Evolutionary conservation across 306 rosid species (phyloP), one percentile per base, ranked within the genome.

Genomic region (Fragaria vesca): DNA sequence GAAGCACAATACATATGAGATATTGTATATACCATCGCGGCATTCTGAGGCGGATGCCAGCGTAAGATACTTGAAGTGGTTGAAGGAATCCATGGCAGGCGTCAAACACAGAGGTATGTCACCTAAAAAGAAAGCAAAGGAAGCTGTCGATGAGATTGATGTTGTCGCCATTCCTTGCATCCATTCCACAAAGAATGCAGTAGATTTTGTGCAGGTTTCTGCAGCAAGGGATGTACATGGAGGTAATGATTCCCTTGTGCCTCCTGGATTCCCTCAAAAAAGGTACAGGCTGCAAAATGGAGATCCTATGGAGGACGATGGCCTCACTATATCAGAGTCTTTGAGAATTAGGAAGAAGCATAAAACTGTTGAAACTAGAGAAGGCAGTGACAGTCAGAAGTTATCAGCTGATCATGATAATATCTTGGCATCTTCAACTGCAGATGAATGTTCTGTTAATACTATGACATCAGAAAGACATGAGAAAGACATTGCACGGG

Each of bases 1-100:
- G 24, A 52, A 77, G 20, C 5, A 54, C 18, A 74, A 40, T 69
- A 54, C 28, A 12, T 67, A 21, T 28, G n/a, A 67, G 57, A 71
- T 21, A 20, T 52, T 89, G 50, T 83, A 72, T 45, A 72, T 89
- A 51, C 91, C 91, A 5, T 75, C 89, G 1, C 52, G 79, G 57
- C 69, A 67, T 47, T 77, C 71, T 60, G 69, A 79, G 79, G 84
- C 81, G 3, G 85, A 82, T 73, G 46, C 4, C 7, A 82, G 73
- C 43, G 2, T 12, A 34, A 55, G 20, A 17, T 76, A 76, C 62
- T 8, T 72, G n/a, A 15, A 76, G 32, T 81, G 85, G 81, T 76
- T 77, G 73, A 70, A 76, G 28, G 34, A 46, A 45, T 76, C 73
- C 5, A 7, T 61, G 36, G 26, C 45, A 36, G 36, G 34, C 28